Conservation (phyloP, 345 rosid genomes). For the Eucalyptus microcorys region DNA sequence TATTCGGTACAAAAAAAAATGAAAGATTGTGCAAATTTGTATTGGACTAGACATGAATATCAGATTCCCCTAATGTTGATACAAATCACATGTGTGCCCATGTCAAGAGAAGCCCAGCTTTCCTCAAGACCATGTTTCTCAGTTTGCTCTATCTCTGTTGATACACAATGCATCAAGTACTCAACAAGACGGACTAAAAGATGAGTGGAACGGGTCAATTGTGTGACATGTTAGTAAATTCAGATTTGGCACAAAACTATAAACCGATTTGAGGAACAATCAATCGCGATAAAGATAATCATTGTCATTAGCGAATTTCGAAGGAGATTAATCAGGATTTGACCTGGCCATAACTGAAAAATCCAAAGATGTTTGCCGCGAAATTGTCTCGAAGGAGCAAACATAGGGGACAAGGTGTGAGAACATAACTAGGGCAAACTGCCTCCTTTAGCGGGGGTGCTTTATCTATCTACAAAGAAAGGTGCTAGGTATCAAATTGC, state of each 20-base stretch:
- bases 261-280: background rate
- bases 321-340: background rate
- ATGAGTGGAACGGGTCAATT: background rate
- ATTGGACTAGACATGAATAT: background rate
- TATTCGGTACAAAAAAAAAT: background rate
- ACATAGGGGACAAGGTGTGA: background rate
- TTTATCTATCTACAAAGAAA: background rate
- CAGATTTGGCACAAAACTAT: rapidly evolving
- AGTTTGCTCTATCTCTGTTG: background rate
- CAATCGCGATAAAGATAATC: background rate
- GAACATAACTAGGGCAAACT: background rate
- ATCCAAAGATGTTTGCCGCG: background rate
- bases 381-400: background rate
- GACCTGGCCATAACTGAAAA: background rate
- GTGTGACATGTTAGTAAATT: background rate
- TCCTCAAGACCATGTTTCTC: background rate
- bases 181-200: background rate
- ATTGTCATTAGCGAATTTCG: background rate
- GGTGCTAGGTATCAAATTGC: background rate
- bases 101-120: background rate
- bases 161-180: background rate
- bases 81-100: background rate
- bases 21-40: background rate
- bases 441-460: background rate
- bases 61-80: rapidly evolving